Conservation (phyloP, 345 rosid genomes). For the Erysimum cheiranthoides region DNA sequence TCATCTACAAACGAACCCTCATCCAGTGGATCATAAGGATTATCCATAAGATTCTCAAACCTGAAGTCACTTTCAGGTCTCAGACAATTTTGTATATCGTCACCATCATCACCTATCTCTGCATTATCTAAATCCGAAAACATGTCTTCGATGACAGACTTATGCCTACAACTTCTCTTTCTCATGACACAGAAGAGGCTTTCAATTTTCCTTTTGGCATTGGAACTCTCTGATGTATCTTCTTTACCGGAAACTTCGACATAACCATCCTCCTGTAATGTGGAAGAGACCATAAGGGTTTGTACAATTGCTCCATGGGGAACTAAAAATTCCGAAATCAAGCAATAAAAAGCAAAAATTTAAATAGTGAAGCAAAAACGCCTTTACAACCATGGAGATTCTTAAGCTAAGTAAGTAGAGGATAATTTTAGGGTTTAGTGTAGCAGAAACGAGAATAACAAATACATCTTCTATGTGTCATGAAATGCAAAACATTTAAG, state of each 20-base stretch:
- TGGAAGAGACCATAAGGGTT: background rate
- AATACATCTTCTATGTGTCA: too few relatives aligned
- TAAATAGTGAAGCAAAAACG: background rate
- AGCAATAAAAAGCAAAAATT: background rate
- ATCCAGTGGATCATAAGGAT: conserved; percentile 2
- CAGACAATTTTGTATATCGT: background rate
- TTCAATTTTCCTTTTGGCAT: conserved; percentile 39
- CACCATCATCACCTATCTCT: background rate
- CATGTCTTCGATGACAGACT: background rate
- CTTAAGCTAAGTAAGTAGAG: background rate
- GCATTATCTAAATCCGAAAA: conserved; percentile 5
- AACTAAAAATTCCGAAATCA: background rate
- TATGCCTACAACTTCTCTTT: conserved; percentile 28
- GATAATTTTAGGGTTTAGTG: background rate
- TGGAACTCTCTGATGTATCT: conserved; percentile 16
- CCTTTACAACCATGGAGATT: background rate
- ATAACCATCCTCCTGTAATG: conserved; percentile 5
- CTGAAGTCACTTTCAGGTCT: conserved; percentile 11
- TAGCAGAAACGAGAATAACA: background rate
- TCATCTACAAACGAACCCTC: background rate
- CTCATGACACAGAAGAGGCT: conserved; percentile 39
- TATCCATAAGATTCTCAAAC: conserved; percentile 13
- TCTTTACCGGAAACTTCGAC: background rate
- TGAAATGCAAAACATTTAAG: background rate
- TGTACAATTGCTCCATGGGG: background rate